These are phyloP conservation scores for Coemansia sp. DNA, from an alignment of 192 early-diverging fungal species.

Conservation along the genomic window DNA sequence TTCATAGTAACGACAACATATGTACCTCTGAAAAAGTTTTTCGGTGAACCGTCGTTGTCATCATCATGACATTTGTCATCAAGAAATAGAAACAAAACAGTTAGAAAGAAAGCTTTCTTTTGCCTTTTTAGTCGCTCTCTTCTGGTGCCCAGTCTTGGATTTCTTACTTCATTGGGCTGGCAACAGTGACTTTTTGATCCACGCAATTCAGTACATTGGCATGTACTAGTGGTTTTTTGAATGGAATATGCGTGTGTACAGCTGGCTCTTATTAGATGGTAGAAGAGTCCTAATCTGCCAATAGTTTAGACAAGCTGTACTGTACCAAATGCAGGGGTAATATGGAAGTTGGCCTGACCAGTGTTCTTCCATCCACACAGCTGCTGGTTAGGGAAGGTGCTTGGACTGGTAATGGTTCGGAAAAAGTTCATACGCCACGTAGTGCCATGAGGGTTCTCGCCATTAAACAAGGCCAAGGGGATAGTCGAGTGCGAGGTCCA, in stretches of 20 bases:
- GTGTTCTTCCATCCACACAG: conserved; percentile 53
- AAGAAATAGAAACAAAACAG: no score
- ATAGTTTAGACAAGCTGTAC: conserved; percentile 18
- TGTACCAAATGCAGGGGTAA: conserved; percentile 38
- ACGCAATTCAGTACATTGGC: no score
- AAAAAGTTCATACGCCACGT: conserved; percentile 56
- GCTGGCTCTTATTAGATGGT: background rate
- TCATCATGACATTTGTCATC: no score
- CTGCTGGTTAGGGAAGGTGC: conserved; percentile 41
- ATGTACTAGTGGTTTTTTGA: no score
- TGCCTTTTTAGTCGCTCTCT: no score
- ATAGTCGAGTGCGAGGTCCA: conserved; percentile 34
- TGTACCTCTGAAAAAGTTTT: no score
- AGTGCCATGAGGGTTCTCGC: conserved; percentile 36
- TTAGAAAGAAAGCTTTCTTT: no score
- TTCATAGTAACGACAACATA: background rate
- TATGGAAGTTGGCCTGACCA: conserved; percentile 43
- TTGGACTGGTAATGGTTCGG: conserved; percentile 38
- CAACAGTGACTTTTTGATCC: no score
- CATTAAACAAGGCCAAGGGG: conserved; percentile 51
- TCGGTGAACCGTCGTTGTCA: no score
- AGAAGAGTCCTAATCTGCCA: background rate
- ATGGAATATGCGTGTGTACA: background rate
- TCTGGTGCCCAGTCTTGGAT: no score
- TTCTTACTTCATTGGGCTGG: no score